A percentile compares a stretch with the other conserved stretches of the same genome.
These are phyloP conservation scores for Ceraceosorus guamensis DNA, from an alignment of 1,284 basidiomycete genomes.

Conservation along the genomic window DNA sequence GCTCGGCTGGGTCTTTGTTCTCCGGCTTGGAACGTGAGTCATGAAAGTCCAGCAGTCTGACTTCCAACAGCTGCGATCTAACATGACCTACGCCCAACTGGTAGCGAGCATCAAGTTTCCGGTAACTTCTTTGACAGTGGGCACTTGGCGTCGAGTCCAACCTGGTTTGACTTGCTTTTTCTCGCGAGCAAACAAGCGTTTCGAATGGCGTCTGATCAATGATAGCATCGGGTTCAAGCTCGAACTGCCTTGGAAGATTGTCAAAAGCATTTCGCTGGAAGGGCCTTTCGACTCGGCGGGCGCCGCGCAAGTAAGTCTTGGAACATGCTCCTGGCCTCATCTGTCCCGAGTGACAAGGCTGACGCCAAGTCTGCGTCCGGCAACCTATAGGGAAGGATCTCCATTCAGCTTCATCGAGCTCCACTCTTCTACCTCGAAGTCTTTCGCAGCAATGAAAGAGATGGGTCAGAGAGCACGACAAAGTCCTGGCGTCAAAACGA, in stretches of 20 bases:
- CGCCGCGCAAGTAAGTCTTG: no score
- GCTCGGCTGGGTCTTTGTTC: background rate
- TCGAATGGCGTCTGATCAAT: slow-evolving; percentile 32
- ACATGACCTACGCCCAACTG: background rate
- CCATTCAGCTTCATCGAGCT: slow-evolving; percentile 27
- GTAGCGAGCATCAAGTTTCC: slow-evolving; percentile 27
- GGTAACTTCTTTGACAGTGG: slow-evolving; percentile 26
- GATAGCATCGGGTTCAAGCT: slow-evolving; percentile 41
- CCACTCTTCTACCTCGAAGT: slow-evolving; percentile 43
- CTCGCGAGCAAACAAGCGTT: slow-evolving; percentile 23
- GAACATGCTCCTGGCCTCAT: no score
- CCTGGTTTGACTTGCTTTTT: slow-evolving; percentile 41
- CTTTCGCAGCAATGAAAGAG: slow-evolving; percentile 20
- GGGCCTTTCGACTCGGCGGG: no score
- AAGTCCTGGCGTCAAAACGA: slow-evolving; percentile 39
- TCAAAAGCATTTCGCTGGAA: slow-evolving; percentile 15
- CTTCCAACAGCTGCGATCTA: background rate
- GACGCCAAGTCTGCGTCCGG: slow-evolving; percentile 25
- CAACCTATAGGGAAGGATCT: slow-evolving; percentile 26
- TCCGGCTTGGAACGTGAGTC: background rate
- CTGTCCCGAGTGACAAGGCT: slow-evolving; percentile 23
- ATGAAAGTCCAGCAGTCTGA: background rate
- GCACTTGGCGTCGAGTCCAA: slow-evolving; percentile 32
- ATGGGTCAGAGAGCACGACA: slow-evolving; percentile 11
- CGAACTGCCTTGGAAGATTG: slow-evolving; percentile 13